phyloP scores from a whole-genome alignment of 2,329 filamentous ascomycete species.

The Lizonia empirigonia region DNA sequence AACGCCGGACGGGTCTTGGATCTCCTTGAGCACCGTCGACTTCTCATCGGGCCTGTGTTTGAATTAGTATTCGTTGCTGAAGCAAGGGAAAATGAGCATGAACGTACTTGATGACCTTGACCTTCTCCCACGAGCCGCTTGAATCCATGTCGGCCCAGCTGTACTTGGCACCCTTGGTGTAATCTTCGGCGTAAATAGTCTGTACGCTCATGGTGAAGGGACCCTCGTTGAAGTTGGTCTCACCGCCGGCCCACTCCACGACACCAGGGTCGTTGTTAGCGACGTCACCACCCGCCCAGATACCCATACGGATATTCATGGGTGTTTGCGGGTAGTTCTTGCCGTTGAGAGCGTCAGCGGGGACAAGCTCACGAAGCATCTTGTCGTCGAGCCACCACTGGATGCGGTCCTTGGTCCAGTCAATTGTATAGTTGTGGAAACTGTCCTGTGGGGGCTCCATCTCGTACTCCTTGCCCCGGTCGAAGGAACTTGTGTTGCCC shows the following conservation, averaged over 20 bases:
- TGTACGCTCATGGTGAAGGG: slow-evolving; percentile 79
- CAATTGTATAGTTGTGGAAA: slow-evolving; percentile 56
- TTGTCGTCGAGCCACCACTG: slow-evolving; percentile 69
- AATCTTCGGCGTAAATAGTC: slow-evolving; percentile 61
- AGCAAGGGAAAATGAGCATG: background rate
- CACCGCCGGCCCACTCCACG: slow-evolving; percentile 67
- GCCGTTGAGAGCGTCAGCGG: slow-evolving; percentile 63
- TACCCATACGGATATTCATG: slow-evolving; percentile 72
- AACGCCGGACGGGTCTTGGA: slow-evolving; percentile 44
- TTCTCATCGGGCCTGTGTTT: slow-evolving; percentile 23
- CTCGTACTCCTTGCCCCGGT: slow-evolving; percentile 50
- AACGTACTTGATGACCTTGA: slow-evolving; percentile 54
- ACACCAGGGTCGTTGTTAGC: slow-evolving; percentile 46
- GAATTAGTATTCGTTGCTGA: background rate
- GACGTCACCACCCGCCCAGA: slow-evolving; percentile 66
- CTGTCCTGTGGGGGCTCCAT: slow-evolving; percentile 41
- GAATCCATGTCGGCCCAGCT: slow-evolving; percentile 59
- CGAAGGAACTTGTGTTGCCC: slow-evolving; percentile 59
- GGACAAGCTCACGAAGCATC: slow-evolving; percentile 65
- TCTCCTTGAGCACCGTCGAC: slow-evolving; percentile 44
- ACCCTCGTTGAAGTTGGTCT: slow-evolving; percentile 67
- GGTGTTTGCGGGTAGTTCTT: slow-evolving; percentile 73
- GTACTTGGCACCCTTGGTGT: slow-evolving; percentile 67
- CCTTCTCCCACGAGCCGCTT: slow-evolving; percentile 64
- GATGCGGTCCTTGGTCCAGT: slow-evolving; percentile 69